Evolutionary conservation across 2,329 filamentous ascomycete genomes (phyloP), one percentile per base, ranked within the genome.

Genomic region (Tricladium varicosporioides): DNA sequence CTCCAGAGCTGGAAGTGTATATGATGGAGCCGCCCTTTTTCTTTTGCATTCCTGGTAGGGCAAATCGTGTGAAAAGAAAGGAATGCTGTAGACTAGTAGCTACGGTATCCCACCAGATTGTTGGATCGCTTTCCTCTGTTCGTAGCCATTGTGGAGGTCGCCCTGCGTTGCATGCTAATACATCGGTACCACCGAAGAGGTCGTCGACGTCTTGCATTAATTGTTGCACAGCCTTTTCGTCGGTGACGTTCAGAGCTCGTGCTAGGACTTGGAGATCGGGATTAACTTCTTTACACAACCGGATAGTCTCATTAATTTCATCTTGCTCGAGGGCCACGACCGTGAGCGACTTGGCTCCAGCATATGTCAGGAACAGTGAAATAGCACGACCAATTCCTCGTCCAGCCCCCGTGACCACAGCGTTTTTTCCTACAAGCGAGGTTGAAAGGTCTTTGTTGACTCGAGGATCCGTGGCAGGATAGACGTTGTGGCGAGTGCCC

Each of bases 371-470:
- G 16, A 48, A 47, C 11, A 50, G 16, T 15, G 53, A 46, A 27
- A 44, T 55, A 27, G 53, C 45, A 15, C 45, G 58, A 43, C 67
- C 62, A 1, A 65, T 60, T 4, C 62, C 59, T 2, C 45, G 19
- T 13, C 51, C 51, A 11, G 43, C 40, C 9, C 51, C 51, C 9
- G 51, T 46, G 31, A 54, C 45, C 42, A 54, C 42, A 2, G 32
- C 43, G 15, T 44, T 50, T 19, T 55, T 55, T 3, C 53, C 53
- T 13, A 9, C 4, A 43, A 52, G 50, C 2, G 50, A 43, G 10
- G n/a, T 44, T 11, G 50, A 42, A 15, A 52, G 50, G 10, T 36
- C 36, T 7, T 36, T 13, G 50, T 52, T 44, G n/a, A 18, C n/a
- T 15, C 50, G 50, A 27, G 50, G 50, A 52, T 52, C 50, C 9